Conservation (phyloP, 768 basidiomycete species). For the Suillus tomentosus region DNA sequence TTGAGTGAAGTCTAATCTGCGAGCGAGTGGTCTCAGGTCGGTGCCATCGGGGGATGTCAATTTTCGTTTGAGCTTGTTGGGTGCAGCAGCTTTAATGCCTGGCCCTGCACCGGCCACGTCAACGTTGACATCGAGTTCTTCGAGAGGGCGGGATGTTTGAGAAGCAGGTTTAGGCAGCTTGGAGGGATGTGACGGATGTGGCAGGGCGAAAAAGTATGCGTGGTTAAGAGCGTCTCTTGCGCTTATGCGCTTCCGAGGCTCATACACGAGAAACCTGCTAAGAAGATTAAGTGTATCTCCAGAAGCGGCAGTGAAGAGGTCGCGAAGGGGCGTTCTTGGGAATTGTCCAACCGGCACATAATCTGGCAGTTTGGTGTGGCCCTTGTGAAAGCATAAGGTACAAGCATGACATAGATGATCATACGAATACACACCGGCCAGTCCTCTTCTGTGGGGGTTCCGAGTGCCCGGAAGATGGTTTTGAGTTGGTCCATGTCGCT, state of each 20-base stretch:
- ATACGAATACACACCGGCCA: slow-evolving; percentile 75
- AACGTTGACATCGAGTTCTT: slow-evolving; percentile 78
- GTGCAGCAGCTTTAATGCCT: slow-evolving; percentile 51
- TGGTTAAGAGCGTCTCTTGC: slow-evolving; percentile 84
- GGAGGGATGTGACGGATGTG: slow-evolving; percentile 85
- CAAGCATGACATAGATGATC: not conserved
- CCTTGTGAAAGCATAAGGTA: slow-evolving; percentile 45
- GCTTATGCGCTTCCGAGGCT: slow-evolving; percentile 79
- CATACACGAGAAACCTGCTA: slow-evolving; percentile 76
- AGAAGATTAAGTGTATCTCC: slow-evolving; percentile 85
- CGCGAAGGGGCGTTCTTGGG: slow-evolving; percentile 77
- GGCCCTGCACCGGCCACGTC: slow-evolving; percentile 52
- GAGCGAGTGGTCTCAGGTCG: slow-evolving; percentile 60
- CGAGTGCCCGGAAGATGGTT: slow-evolving; percentile 90
- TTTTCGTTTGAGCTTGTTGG: slow-evolving; percentile 70
- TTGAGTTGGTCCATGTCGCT: slow-evolving; percentile 97
- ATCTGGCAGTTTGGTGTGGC: slow-evolving; percentile 88
- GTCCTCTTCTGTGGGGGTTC: slow-evolving; percentile 94
- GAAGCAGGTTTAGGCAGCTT: slow-evolving; percentile 78
- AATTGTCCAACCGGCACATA: slow-evolving; percentile 87
- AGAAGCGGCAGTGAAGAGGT: slow-evolving; percentile 90
- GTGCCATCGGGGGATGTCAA: slow-evolving; percentile 55
- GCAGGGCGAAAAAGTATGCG: slow-evolving; percentile 83
- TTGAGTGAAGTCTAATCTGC: slow-evolving; percentile 72
- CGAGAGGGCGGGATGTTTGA: slow-evolving; percentile 57